Percentiles rank a stretch among this genome's conserved stretches.
Conservation (phyloP, 1,284 basidiomycete species). For the Athelia psychrophila region DNA sequence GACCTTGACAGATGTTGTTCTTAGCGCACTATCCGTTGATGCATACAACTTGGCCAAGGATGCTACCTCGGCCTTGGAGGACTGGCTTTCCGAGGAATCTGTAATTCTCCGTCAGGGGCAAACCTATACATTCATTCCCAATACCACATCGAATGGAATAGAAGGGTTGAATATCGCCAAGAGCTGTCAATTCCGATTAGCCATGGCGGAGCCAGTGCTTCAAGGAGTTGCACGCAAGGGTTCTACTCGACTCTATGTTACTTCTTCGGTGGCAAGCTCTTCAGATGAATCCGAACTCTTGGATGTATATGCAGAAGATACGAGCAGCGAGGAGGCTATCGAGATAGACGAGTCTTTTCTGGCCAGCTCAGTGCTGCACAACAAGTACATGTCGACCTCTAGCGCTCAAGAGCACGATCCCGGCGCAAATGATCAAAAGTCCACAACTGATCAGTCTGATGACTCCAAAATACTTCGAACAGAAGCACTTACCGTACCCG, state of each 20-base stretch:
- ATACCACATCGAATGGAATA: slow-evolving; percentile 11
- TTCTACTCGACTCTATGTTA: slow-evolving; percentile 58
- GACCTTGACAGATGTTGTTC: slow-evolving; percentile 39
- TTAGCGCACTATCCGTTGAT: slow-evolving; percentile 42
- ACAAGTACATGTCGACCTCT: slow-evolving; percentile 9
- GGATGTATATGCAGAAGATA: slow-evolving; percentile 21
- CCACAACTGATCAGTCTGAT: neutral
- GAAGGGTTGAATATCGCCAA: slow-evolving; percentile 8
- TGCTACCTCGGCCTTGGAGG: slow-evolving; percentile 33
- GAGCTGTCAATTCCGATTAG: slow-evolving; percentile 36
- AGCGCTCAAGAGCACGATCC: neutral
- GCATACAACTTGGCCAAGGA: slow-evolving; percentile 36
- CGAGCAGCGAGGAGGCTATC: slow-evolving; percentile 39
- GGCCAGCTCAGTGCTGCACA: slow-evolving; percentile 40
- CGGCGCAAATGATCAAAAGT: no score
- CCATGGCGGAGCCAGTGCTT: slow-evolving; percentile 64
- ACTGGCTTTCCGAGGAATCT: slow-evolving; percentile 35
- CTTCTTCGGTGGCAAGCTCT: slow-evolving; percentile 24
- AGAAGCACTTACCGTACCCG: slow-evolving; percentile 27
- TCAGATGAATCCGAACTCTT: slow-evolving; percentile 8
- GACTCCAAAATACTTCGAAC: slow-evolving; percentile 16
- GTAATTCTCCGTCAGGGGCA: slow-evolving; percentile 50
- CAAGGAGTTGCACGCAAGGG: slow-evolving; percentile 62
- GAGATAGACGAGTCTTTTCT: slow-evolving; percentile 77
- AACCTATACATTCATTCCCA: slow-evolving; percentile 27